Evolutionary conservation across 257 asterid genomes (phyloP).

Genomic region (Fraxinus anomala): DNA sequence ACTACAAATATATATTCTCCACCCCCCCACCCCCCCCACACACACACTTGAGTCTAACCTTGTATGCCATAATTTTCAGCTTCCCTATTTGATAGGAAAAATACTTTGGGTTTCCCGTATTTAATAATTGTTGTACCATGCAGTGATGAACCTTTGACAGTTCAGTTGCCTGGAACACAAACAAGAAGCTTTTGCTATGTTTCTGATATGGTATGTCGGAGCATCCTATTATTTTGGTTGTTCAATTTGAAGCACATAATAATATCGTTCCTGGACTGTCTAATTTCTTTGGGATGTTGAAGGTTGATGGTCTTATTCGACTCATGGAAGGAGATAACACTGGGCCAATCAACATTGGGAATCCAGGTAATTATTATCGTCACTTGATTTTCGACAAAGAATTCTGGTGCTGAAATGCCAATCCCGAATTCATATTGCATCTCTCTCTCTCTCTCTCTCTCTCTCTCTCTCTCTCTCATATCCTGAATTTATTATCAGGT

Average conservation of each 20-base stretch:
- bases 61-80: not conserved
- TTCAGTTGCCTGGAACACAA: conserved; percentile 97
- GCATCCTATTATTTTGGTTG: not conserved
- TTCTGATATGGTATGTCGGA: conserved; percentile 48
- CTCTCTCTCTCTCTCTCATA: not conserved
- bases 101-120: conserved; percentile 20
- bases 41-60: not conserved
- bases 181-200: conserved; percentile 73
- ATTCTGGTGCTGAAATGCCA: not conserved
- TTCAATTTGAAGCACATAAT: not conserved
- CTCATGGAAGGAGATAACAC: conserved; percentile 59
- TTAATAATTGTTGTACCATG: conserved; percentile 16
- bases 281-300: conserved; percentile 4
- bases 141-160: conserved; percentile 93
- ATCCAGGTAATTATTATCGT: conserved; percentile 39
- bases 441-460: not conserved
- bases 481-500: conserved; percentile 25
- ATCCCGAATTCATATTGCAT: not conserved
- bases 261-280: not conserved
- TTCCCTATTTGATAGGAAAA: not conserved
- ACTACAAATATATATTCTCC: not conserved
- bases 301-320: conserved; percentile 66
- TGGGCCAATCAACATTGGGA: conserved; percentile 54
- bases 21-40: not conserved
- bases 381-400: not conserved